A percentile compares a stretch with the other conserved stretches of the same genome.
These are phyloP conservation scores for Ocimum tenuiflorum DNA, from an alignment of 257 asterid genomes.

Conservation along the genomic window DNA sequence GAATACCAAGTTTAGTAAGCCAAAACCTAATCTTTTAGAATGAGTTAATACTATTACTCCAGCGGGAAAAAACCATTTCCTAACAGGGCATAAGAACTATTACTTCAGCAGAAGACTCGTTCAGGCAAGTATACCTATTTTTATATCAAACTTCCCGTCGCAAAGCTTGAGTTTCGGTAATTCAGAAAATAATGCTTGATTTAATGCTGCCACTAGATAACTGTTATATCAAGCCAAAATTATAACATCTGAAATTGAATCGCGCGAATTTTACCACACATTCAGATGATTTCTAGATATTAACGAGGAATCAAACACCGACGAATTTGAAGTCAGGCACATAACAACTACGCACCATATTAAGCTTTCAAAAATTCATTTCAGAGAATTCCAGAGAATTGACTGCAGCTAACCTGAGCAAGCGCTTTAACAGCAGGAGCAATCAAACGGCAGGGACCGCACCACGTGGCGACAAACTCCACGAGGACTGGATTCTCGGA, in stretches of 20 bases:
- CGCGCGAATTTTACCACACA: background rate
- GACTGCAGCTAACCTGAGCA: slow-evolving; percentile 47
- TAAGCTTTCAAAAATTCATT: background rate
- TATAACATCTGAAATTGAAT: background rate
- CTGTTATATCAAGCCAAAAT: background rate
- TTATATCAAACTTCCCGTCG: background rate
- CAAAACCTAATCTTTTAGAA: background rate
- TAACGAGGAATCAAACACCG: background rate
- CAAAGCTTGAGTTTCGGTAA: background rate
- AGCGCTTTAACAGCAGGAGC: slow-evolving; percentile 61
- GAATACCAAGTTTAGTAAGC: too few relatives aligned
- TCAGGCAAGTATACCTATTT: too few relatives aligned
- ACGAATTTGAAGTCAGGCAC: background rate
- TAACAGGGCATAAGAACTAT: too few relatives aligned
- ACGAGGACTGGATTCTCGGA: slow-evolving; percentile 75
- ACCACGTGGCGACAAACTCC: slow-evolving; percentile 87
- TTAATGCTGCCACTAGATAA: background rate
- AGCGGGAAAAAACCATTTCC: too few relatives aligned
- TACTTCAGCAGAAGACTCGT: too few relatives aligned
- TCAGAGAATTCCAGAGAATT: background rate
- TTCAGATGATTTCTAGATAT: background rate
- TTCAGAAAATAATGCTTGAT: background rate
- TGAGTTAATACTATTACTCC: background rate
- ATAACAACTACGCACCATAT: background rate
- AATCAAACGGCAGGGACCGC: slow-evolving; percentile 90